phyloP scores from a whole-genome alignment of 148 eudicot species.

The Spergularia marina region DNA sequence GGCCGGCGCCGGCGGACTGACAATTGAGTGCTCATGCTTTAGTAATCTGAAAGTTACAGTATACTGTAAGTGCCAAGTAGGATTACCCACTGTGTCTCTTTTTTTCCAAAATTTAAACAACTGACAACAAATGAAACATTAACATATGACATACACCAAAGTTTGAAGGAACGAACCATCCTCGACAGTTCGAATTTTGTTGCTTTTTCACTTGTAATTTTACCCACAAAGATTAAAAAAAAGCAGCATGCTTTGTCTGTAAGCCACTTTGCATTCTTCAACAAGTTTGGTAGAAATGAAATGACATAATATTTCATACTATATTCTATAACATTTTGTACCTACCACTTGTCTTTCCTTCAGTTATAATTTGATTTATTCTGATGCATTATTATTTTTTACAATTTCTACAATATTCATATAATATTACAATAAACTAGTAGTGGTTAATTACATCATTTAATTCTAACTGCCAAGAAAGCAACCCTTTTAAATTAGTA shows the following conservation, averaged over 20 bases:
- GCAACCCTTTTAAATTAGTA: neutral
- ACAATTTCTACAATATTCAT: no score
- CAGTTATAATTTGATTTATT: neutral
- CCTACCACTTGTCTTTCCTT: slow-evolving; percentile 10
- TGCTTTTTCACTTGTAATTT: neutral
- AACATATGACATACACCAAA: slow-evolving; percentile 2
- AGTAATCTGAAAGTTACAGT: no score
- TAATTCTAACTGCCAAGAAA: slow-evolving; percentile 19
- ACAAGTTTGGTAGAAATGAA: neutral
- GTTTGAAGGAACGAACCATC: slow-evolving; percentile 31
- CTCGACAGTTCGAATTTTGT: slow-evolving; percentile 21
- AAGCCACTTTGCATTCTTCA: slow-evolving; percentile 14
- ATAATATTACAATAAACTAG: neutral
- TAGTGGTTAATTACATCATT: neutral
- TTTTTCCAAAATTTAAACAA: slow-evolving; percentile 7
- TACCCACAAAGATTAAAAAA: no score
- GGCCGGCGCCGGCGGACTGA: no score
- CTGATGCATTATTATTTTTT: neutral
- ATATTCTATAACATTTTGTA: neutral
- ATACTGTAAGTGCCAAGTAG: neutral
- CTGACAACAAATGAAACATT: neutral
- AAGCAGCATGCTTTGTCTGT: slow-evolving; percentile 16
- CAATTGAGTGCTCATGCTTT: no score
- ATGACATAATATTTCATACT: slow-evolving; percentile 6
- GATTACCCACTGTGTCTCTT: neutral